Percentiles rank a stretch among this genome's conserved stretches.
phyloP scores from a whole-genome alignment of 805 yeast species.

The Tetrapisispora taiwanensis region DNA sequence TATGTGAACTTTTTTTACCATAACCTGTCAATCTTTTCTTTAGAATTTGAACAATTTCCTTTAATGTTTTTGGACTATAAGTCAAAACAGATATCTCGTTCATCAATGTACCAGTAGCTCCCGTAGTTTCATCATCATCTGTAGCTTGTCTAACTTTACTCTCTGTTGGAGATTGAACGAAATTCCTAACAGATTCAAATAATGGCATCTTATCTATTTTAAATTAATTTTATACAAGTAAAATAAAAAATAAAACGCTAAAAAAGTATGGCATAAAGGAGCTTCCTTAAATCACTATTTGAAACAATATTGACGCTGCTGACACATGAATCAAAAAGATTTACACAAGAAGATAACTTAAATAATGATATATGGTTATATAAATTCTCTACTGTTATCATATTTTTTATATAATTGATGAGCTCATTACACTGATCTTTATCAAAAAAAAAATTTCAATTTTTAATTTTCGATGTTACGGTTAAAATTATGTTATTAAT shows the following conservation, averaged over 20 bases:
- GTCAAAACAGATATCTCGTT: constrained; percentile 43
- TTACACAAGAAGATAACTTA: too few species aligned
- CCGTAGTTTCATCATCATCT: constrained; percentile 38
- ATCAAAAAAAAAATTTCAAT: background rate
- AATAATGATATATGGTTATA: too few species aligned
- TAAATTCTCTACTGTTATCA: too few species aligned
- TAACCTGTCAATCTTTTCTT: constrained; percentile 31
- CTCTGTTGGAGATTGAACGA: constrained; percentile 29
- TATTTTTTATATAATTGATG: too few species aligned
- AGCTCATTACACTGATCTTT: background rate
- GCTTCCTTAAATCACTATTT: too few species aligned
- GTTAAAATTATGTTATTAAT: too few species aligned
- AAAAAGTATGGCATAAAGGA: too few species aligned
- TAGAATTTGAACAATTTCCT: constrained; percentile 33
- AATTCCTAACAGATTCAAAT: constrained; percentile 22
- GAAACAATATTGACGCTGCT: too few species aligned
- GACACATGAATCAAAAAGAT: too few species aligned
- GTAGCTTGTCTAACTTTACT: constrained; percentile 38
- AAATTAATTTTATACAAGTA: background rate
- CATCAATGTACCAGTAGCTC: constrained; percentile 48
- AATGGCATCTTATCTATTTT: constrained; percentile 15
- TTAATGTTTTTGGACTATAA: constrained; percentile 31
- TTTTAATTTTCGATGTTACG: background rate
- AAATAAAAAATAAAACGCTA: background rate
- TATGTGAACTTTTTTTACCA: constrained; percentile 18